Conservation (phyloP, 2,329 filamentous ascomycete genomes). For the Colletotrichum tofieldiae region DNA sequence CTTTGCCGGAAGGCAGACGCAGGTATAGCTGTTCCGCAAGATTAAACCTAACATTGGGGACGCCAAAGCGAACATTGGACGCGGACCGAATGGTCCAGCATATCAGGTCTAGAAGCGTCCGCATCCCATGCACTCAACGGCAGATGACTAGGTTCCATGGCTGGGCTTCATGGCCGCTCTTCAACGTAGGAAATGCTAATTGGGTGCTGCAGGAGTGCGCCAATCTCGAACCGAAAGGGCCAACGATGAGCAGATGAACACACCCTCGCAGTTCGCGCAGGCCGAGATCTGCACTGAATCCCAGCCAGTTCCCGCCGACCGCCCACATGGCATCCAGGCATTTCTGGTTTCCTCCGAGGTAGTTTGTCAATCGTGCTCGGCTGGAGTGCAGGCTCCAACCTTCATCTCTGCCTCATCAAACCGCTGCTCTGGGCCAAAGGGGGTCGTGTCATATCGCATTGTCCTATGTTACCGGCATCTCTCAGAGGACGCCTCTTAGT, state of each 20-base stretch:
- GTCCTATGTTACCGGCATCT: conserved; percentile 5
- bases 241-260: conserved; percentile 35
- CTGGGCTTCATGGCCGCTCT: conserved; percentile 14
- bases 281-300: conserved; percentile 32
- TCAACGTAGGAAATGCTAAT: conserved; percentile 11
- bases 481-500: neutral
- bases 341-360: conserved; percentile 1
- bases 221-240: conserved; percentile 22
- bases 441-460: conserved; percentile 14
- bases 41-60: neutral
- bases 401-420: conserved; percentile 29
- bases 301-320: conserved; percentile 26
- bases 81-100: conserved; percentile 28
- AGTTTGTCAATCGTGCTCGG: conserved; percentile 7
- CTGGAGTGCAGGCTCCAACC: conserved; percentile 5
- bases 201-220: conserved; percentile 2
- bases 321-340: conserved; percentile 39
- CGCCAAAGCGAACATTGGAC: conserved; percentile 16
- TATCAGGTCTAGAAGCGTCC: conserved; percentile 4
- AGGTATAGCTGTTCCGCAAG: neutral
- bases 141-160: conserved; percentile 31
- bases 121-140: conserved; percentile 15
- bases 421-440: conserved; percentile 2
- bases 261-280: conserved; percentile 27
- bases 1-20: neutral